Conservation (phyloP, 176 grass and related monocot species). For the Lolium multiflorum region DNA sequence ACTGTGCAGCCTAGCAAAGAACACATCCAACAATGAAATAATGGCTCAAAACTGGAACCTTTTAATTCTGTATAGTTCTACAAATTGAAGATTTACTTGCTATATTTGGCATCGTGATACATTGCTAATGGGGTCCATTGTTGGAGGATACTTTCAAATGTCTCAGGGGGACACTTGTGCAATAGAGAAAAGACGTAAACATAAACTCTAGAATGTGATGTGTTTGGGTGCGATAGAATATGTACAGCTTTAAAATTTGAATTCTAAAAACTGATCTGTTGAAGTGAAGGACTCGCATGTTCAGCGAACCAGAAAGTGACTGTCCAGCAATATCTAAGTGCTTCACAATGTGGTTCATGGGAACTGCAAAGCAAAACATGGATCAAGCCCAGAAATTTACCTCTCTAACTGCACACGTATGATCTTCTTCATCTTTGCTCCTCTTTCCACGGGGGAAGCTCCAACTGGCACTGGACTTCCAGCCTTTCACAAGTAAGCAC, state of each 20-base stretch:
- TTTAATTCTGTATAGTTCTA: neutral
- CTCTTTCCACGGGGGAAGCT: constrained; percentile 98
- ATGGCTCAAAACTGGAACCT: neutral
- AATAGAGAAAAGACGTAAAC: neutral
- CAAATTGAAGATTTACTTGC: neutral
- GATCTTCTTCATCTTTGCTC: constrained; percentile 97
- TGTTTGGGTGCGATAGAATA: neutral
- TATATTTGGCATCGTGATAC: constrained; percentile 27
- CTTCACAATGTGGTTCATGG: neutral
- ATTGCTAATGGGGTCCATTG: neutral
- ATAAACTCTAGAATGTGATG: neutral
- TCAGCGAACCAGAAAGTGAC: neutral
- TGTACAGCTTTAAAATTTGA: neutral
- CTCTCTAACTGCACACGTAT: constrained; percentile 90
- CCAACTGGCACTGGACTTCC: constrained; percentile 93
- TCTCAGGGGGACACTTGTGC: neutral
- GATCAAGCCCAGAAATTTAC: constrained; percentile 56
- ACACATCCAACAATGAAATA: neutral
- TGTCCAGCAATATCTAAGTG: neutral
- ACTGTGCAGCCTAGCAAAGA: neutral
- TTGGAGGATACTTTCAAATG: neutral
- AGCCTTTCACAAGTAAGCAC: constrained; percentile 98
- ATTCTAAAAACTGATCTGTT: neutral
- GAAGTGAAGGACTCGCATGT: neutral
- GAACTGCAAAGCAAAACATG: constrained; percentile 19